Evolutionary conservation across 2,329 filamentous ascomycete genomes (phyloP), one percentile per base, ranked within the genome.

Genomic region (Calonectria montana): DNA sequence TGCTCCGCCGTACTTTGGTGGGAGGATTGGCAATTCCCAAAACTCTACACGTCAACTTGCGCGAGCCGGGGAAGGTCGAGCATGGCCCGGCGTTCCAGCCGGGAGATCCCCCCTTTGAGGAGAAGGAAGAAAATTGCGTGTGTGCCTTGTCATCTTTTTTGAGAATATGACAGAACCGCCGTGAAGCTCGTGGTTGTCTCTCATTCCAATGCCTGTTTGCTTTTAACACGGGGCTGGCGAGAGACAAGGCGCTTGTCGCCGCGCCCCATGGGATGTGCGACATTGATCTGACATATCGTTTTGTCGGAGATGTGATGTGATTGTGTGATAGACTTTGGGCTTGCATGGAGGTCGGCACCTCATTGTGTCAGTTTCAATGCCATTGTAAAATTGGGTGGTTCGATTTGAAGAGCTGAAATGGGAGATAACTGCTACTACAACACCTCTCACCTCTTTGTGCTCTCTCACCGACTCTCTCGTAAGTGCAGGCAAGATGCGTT

Each of bases 41-140:
- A 61, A 65, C 43, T 21, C 29, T 69, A 65, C 67, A 69, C 67
- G 62, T 65, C 67, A 70, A 70, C 61, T 48, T 8, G 23, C 16
- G 67, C 57, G 39, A 50, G 50, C 37, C n/a, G 37, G 37, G 21
- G 48, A 41, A 29, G 35, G 45, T 39, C 57, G 29, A 18, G 25
- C 50, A 29, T 21, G 62, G 50, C n/a, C 41, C 50, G 31, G n/a
- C 25, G 53, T 25, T 48, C 50, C 39, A 13, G 23, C 67, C 48
- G 43, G 48, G 61, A 65, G n/a, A 48, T 43, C 29, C 61, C 29
- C n/a, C n/a, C n/a, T n/a, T 43, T 55, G 61, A 25, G 29, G 13
- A 16, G 50, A 59, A 37, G 35, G 41, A 25, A 43, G 16, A 39
- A 41, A 31, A 62, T 61, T 41, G 23, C 43, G n/a, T 41, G 45